phyloP scores from a whole-genome alignment of 345 rosid genomes.

The Eucalyptus lansdowneana region DNA sequence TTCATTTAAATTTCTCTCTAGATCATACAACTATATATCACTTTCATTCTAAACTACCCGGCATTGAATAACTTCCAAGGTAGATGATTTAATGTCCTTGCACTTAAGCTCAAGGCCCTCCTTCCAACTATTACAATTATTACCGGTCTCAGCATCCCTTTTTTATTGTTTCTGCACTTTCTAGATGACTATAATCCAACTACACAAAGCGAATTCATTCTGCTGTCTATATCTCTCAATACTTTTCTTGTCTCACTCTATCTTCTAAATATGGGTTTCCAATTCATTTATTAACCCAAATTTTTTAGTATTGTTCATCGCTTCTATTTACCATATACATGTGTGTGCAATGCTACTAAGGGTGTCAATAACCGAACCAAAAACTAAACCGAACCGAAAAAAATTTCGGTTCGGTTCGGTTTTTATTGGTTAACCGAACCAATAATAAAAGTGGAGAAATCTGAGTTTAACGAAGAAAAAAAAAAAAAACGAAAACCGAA shows the following conservation, averaged over 20 bases:
- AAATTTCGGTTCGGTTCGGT: too few species aligned
- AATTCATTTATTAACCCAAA: not conserved
- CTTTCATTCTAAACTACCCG: not conserved
- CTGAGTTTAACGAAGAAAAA: too few species aligned
- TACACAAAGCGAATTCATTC: not conserved
- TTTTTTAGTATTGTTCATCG: rapidly evolving
- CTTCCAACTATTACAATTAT: not conserved
- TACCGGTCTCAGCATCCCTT: not conserved
- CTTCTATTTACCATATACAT: rapidly evolving
- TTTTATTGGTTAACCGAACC: too few species aligned
- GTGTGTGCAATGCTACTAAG: not conserved
- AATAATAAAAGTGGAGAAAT: too few species aligned
- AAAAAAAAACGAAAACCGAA: too few species aligned
- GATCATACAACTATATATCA: not conserved
- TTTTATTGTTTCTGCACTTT: not conserved
- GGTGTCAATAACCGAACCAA: too few species aligned
- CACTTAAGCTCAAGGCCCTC: not conserved
- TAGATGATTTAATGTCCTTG: not conserved
- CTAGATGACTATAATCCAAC: not conserved
- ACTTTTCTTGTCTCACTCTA: not conserved
- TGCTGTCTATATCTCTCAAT: not conserved
- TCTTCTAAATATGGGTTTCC: not conserved
- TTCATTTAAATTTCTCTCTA: not conserved
- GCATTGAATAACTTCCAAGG: not conserved
- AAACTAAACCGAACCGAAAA: too few species aligned